Conservation (phyloP, 2,329 filamentous ascomycete genomes). For the Pestalotiopsis sp. region DNA sequence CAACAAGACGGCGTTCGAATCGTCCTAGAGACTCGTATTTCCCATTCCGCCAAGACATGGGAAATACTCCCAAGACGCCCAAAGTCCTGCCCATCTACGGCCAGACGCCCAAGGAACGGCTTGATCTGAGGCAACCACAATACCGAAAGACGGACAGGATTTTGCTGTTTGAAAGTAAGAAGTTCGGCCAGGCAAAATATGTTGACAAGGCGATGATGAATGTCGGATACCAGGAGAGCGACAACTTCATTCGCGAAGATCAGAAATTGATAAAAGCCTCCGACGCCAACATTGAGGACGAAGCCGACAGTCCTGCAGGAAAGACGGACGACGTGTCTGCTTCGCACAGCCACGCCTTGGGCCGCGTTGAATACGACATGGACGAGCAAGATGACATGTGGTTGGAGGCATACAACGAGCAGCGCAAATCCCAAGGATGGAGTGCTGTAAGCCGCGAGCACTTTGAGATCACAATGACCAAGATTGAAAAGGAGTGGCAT, state of each 20-base stretch:
- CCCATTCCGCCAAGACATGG: conserved; percentile 49
- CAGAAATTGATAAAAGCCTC: conserved; percentile 68
- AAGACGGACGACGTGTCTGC: conserved; percentile 63
- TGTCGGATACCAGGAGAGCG: conserved; percentile 93
- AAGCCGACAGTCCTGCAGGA: conserved; percentile 48
- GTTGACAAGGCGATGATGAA: conserved; percentile 96
- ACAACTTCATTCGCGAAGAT: conserved; percentile 81
- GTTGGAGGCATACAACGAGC: conserved; percentile 81
- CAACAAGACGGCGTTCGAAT: conserved; percentile 44
- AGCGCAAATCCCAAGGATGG: conserved; percentile 72
- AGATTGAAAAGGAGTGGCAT: conserved; percentile 99
- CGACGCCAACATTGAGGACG: conserved; percentile 63
- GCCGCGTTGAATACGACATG: conserved; percentile 98
- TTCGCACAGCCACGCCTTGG: conserved; percentile 55
- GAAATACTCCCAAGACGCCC: conserved; percentile 54
- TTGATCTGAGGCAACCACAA: conserved; percentile 76
- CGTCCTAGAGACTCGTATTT: conserved; percentile 59
- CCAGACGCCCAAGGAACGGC: conserved; percentile 77
- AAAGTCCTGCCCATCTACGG: conserved; percentile 77
- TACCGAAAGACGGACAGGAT: conserved; percentile 82
- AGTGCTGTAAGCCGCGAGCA: conserved; percentile 89
- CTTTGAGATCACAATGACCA: conserved; percentile 97
- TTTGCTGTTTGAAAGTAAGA: conserved; percentile 80
- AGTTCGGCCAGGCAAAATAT: conserved; percentile 83
- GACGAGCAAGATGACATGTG: conserved; percentile 98